Percentiles rank a stretch among this genome's conserved stretches.
phyloP scores from a whole-genome alignment of 495 filamentous ascomycete species.

The Pseudevernia furfuracea region DNA sequence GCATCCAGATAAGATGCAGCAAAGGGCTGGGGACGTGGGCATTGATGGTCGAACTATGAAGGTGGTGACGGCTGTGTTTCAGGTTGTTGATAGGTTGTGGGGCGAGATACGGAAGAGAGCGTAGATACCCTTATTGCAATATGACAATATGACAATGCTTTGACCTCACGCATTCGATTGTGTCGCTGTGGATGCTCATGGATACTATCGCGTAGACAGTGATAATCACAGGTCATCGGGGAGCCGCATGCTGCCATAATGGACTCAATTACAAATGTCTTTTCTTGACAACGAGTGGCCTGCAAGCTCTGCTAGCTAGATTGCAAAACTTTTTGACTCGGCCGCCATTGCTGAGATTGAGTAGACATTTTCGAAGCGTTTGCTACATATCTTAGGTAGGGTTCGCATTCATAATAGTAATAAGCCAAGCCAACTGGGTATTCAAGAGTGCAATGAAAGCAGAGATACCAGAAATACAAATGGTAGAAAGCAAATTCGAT shows the following conservation, averaged over 20 bases:
- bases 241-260: not conserved
- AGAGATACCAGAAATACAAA: slow-evolving; percentile 6
- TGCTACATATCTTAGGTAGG: slow-evolving; percentile 2
- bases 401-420: slow-evolving; percentile 6
- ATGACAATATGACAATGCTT: too few relatives aligned
- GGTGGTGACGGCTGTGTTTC: slow-evolving; percentile 83
- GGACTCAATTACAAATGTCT: not conserved
- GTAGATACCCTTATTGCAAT: slow-evolving; percentile 13
- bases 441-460: slow-evolving; percentile 11
- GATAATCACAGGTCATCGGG: not conserved
- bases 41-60: slow-evolving; percentile 62
- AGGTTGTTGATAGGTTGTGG: slow-evolving; percentile 82
- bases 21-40: slow-evolving; percentile 62
- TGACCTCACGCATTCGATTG: not conserved
- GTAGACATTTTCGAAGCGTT: slow-evolving; percentile 7
- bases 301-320: slow-evolving; percentile 4
- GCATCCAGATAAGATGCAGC: slow-evolving; percentile 98
- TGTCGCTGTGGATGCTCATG: not conserved
- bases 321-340: not conserved
- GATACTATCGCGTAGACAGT: not conserved
- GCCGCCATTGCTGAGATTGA: not conserved
- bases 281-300: not conserved
- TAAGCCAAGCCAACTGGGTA: slow-evolving; percentile 15
- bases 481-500: slow-evolving; percentile 5
- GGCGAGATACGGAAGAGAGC: slow-evolving; percentile 38